Conservation (phyloP, 2,329 filamentous ascomycete genomes). For the Trichoderma guizhouense region DNA sequence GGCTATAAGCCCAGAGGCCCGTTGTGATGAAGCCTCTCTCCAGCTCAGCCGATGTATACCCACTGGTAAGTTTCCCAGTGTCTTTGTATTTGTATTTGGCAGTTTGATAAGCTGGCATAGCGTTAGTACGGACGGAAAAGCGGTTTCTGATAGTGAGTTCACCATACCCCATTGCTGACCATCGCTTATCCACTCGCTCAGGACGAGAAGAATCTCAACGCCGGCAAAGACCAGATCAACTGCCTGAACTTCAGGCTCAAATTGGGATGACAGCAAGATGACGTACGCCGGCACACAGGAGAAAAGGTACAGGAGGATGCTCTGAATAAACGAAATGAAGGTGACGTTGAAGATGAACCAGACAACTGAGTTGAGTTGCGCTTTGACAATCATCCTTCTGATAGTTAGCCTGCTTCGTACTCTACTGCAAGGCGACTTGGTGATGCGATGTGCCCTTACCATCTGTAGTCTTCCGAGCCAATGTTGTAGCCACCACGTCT, state of each 20-base stretch:
- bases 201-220: slow-evolving; percentile 48
- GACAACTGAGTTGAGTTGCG: slow-evolving; percentile 56
- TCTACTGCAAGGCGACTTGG: background rate
- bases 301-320: slow-evolving; percentile 74
- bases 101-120: slow-evolving; percentile 64
- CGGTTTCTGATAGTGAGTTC: background rate
- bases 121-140: background rate
- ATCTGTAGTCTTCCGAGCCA: slow-evolving; percentile 94
- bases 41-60: slow-evolving; percentile 68
- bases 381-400: slow-evolving; percentile 65
- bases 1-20: slow-evolving; percentile 82
- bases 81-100: slow-evolving; percentile 75
- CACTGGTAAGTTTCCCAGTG: slow-evolving; percentile 65
- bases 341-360: slow-evolving; percentile 84
- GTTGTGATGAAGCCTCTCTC: slow-evolving; percentile 84
- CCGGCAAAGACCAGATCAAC: slow-evolving; percentile 49
- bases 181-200: slow-evolving; percentile 78
- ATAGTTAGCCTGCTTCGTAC: background rate
- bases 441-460: slow-evolving; percentile 40
- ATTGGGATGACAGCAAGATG: slow-evolving; percentile 68
- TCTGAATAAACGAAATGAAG: slow-evolving; percentile 87
- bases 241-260: slow-evolving; percentile 49
- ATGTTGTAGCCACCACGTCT: slow-evolving; percentile 86
- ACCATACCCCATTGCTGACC: slow-evolving; percentile 80
- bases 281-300: slow-evolving; percentile 76